These are phyloP conservation scores for Stephania cephalantha DNA, from an alignment of 164 flowering plant genomes.

Conservation along the genomic window DNA sequence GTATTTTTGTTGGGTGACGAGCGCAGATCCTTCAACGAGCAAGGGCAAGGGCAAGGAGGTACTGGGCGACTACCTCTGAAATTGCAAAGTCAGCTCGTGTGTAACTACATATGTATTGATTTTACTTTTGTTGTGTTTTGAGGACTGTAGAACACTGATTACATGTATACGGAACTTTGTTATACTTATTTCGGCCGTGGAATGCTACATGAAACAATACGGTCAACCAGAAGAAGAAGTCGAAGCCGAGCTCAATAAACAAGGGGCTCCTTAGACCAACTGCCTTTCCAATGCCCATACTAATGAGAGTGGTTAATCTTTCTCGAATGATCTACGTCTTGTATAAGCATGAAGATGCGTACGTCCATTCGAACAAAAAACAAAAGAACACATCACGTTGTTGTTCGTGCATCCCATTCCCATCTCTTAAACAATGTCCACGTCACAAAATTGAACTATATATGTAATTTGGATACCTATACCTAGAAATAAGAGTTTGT, in stretches of 20 bases:
- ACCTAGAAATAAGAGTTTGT: too few species aligned
- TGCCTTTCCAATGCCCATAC: conserved; percentile 15
- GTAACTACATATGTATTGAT: too few species aligned
- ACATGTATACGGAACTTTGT: too few species aligned
- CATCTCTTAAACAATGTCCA: background rate
- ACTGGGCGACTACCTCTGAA: too few species aligned
- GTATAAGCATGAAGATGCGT: conserved; percentile 34
- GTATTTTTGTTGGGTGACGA: too few species aligned
- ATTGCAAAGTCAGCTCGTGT: too few species aligned
- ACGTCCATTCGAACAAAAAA: background rate
- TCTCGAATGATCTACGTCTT: conserved; percentile 27
- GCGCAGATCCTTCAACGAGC: too few species aligned
- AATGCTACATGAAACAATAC: conserved; percentile 32
- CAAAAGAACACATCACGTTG: background rate
- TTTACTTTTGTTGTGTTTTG: too few species aligned
- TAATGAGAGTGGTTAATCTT: conserved; percentile 25
- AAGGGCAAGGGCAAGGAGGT: too few species aligned
- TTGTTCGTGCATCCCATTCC: background rate
- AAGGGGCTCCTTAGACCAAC: conserved; percentile 17
- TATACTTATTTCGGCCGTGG: conserved; percentile 18
- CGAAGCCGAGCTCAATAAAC: conserved; percentile 17
- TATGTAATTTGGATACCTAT: too few species aligned
- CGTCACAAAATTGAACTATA: too few species aligned
- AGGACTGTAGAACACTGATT: too few species aligned
- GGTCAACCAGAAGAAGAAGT: conserved; percentile 20